Evolutionary conservation across 805 yeast genomes (phyloP).

Genomic region (Ogataea nonfermentans): DNA sequence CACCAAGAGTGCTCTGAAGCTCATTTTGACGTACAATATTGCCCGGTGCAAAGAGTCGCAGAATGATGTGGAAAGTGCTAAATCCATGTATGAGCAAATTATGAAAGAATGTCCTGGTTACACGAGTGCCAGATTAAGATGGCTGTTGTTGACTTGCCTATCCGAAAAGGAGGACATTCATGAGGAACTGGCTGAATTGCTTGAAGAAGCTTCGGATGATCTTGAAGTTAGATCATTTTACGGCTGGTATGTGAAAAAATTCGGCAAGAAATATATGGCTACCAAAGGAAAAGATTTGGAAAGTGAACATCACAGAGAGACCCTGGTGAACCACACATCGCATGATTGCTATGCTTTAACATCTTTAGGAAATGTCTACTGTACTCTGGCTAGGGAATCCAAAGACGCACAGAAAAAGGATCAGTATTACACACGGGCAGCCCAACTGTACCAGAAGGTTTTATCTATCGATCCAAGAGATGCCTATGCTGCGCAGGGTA

Average conservation of each 20-base stretch:
- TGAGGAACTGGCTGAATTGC: constrained; percentile 51
- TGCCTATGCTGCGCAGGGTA: constrained; percentile 96
- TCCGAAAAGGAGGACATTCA: constrained; percentile 49
- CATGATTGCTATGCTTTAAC: constrained; percentile 89
- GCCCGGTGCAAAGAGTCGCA: constrained; percentile 61
- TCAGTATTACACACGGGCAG: constrained; percentile 83
- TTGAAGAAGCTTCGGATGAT: constrained; percentile 55
- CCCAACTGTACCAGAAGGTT: constrained; percentile 87
- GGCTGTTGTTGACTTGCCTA: constrained; percentile 58
- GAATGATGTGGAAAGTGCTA: constrained; percentile 28
- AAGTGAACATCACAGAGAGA: constrained; percentile 77
- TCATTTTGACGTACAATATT: constrained; percentile 63
- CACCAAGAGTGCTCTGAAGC: constrained; percentile 29
- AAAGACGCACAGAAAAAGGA: constrained; percentile 59
- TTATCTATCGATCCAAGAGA: constrained; percentile 78
- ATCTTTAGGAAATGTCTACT: constrained; percentile 86
- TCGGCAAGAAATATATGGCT: constrained; percentile 49
- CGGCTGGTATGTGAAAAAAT: constrained; percentile 79
- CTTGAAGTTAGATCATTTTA: constrained; percentile 86
- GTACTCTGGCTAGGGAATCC: constrained; percentile 74
- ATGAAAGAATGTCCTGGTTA: constrained; percentile 64
- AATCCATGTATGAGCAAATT: constrained; percentile 51
- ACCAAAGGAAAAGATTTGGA: constrained; percentile 57
- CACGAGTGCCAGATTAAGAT: constrained; percentile 71
- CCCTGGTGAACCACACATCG: constrained; percentile 75